Evolutionary conservation across 768 basidiomycete species (phyloP), one percentile per base, ranked within the genome.

Genomic region (Tylopilus balloui): DNA sequence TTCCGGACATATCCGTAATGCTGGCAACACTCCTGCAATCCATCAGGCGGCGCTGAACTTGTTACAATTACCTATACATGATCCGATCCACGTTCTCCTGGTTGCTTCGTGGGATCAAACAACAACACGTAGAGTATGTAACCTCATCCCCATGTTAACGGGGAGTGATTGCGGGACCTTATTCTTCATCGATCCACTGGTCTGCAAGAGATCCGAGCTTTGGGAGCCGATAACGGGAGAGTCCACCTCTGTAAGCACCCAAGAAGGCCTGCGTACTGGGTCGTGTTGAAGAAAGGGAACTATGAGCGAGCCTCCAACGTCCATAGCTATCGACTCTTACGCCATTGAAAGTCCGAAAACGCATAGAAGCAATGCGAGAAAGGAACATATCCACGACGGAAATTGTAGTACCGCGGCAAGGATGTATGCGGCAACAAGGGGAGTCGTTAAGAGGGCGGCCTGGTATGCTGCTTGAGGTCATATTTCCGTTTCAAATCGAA

Each of bases 371-470:
- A 86, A 35, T 6, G 78, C 78, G 50, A 77, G 66, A 11, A 82
- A 45, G 4, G 71, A 73, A 44, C 71, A 69, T 14, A 88, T 60
- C 73, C 80, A 79, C 4, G 70, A 55, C 5, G 80, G 76, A 52
- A 83, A 73, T 31, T 71, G 74, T 21, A 82, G 60, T 7, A 84
- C 59, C 19, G 80, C 75, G 29, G 74, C 70, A 55, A 84, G 57
- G 50, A 88, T 72, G 48, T 80, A 71, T 28, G 84, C 52, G 21
- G 80, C 40, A 28, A 86, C 58, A 10, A 87, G 65, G 6, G 87
- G 86, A 0, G 80, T 79, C 5, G 80, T 80, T 36, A 87, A 65
- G 12, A 91, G 72, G 4, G 84, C 86, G 11, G 86, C 86, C 68
- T 89, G 88, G 61, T 89, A 89, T 25, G 85, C 88, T 91, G 61